A percentile compares a stretch with the other conserved stretches of the same genome.
Conservation (phyloP, 345 rosid genomes). For the Aethionema arabicum region DNA sequence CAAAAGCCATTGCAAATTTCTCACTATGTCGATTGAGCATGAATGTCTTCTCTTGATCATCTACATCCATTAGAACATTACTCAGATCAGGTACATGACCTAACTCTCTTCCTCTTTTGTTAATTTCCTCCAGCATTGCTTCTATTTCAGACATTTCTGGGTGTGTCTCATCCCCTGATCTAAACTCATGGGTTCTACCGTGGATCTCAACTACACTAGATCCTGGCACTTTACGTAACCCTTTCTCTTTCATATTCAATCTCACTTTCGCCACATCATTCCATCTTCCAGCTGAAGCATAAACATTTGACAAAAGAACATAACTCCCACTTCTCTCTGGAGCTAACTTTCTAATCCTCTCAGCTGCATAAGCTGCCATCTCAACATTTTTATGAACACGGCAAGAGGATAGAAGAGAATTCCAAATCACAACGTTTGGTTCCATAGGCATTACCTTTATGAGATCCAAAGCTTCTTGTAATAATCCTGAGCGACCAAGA, state of each 20-base stretch:
- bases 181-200: constrained; percentile 52
- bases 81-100: constrained; percentile 57
- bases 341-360: constrained; percentile 39
- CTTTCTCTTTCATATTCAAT: constrained; percentile 53
- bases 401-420: constrained; percentile 62
- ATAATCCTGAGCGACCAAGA: constrained; percentile 63
- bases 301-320: constrained; percentile 55
- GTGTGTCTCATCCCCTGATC: constrained; percentile 57
- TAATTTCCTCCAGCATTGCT: constrained; percentile 51
- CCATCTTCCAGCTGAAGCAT: constrained; percentile 67
- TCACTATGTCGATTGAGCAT: constrained; percentile 59
- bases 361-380: constrained; percentile 55
- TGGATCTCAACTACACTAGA: constrained; percentile 47
- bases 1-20: constrained; percentile 61
- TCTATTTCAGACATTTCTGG: constrained; percentile 46
- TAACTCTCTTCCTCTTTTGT: constrained; percentile 37
- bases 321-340: constrained; percentile 49
- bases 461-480: constrained; percentile 52
- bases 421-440: constrained; percentile 71
- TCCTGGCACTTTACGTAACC: constrained; percentile 54
- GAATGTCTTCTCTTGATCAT: constrained; percentile 51
- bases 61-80: constrained; percentile 56
- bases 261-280: constrained; percentile 55
- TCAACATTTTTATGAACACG: constrained; percentile 49
- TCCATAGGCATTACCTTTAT: constrained; percentile 54